phyloP scores from a whole-genome alignment of 2,329 filamentous ascomycete genomes.

The Ploettnerulaceae sp. region DNA sequence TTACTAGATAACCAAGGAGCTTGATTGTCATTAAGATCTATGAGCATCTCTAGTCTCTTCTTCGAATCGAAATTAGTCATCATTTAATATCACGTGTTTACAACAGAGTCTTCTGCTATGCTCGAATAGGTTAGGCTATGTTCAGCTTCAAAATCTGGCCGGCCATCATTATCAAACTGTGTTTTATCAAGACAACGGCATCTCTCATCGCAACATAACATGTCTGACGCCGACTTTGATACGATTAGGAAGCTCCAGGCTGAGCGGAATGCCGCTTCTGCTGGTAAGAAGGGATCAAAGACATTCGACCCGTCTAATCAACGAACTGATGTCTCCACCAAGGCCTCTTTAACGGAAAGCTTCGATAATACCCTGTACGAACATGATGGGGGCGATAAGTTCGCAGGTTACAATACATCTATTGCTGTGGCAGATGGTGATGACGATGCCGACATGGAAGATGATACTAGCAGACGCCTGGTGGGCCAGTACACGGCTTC shows the following conservation, averaged over 20 bases:
- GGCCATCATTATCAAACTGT: constrained; percentile 1
- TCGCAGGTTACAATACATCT: constrained; percentile 84
- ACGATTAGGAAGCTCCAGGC: constrained; percentile 82
- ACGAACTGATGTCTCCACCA: constrained; percentile 77
- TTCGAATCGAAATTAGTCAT: too few species aligned
- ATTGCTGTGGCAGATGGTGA: constrained; percentile 76
- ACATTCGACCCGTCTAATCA: constrained; percentile 74
- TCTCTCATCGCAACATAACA: constrained; percentile 31
- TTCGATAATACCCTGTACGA: constrained; percentile 90
- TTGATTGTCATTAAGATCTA: too few species aligned
- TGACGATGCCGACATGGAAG: constrained; percentile 73
- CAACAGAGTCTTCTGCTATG: background rate
- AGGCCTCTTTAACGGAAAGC: constrained; percentile 83
- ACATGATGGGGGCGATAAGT: constrained; percentile 71
- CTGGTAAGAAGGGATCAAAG: constrained; percentile 75
- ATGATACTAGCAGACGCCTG: constrained; percentile 70
- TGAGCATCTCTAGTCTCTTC: too few species aligned
- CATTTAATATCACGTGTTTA: background rate
- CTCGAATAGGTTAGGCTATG: background rate
- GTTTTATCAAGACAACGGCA: constrained; percentile 7
- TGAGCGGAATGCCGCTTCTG: constrained; percentile 80
- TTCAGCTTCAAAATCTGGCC: background rate
- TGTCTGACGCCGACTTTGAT: constrained; percentile 81
- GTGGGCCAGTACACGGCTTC: constrained; percentile 96
- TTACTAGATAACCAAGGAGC: too few species aligned